Percentiles rank a stretch among this genome's conserved stretches.
phyloP scores from a whole-genome alignment of 345 rosid species.

The Aegle marmelos region DNA sequence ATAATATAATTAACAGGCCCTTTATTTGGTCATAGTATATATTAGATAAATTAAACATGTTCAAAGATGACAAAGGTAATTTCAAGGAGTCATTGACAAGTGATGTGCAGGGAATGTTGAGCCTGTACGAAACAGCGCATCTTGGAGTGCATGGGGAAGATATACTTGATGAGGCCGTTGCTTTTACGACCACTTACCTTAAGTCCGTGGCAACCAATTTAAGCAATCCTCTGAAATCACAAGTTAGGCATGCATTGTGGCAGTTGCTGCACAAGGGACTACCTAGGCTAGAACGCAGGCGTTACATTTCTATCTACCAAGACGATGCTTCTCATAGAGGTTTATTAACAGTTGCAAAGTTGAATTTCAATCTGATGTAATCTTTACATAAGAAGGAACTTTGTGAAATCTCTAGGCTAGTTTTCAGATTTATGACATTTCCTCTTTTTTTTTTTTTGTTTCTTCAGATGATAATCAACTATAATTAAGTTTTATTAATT shows the following conservation, averaged over 20 bases:
- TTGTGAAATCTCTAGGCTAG: neutral
- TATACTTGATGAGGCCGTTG: neutral
- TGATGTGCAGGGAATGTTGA: neutral
- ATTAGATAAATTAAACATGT: neutral
- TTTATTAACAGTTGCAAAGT: slow-evolving; percentile 8
- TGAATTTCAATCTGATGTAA: slow-evolving; percentile 18
- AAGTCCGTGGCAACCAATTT: neutral
- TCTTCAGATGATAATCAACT: too few relatives aligned
- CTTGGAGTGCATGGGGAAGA: neutral
- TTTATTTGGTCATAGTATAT: neutral
- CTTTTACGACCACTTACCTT: neutral
- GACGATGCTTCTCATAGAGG: neutral
- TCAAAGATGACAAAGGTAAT: neutral
- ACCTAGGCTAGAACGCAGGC: slow-evolving; percentile 3
- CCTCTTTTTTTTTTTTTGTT: too few relatives aligned
- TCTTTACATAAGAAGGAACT: slow-evolving; percentile 12
- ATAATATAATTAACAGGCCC: neutral
- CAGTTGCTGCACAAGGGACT: neutral
- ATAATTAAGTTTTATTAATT: too few relatives aligned
- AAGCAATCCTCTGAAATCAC: neutral
- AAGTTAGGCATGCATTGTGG: neutral
- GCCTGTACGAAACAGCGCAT: neutral
- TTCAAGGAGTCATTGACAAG: neutral
- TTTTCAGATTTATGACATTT: neutral
- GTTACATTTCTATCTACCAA: slow-evolving; percentile 6